Conservation (phyloP, 306 rosid genomes). For the Inga leiocalycina region DNA sequence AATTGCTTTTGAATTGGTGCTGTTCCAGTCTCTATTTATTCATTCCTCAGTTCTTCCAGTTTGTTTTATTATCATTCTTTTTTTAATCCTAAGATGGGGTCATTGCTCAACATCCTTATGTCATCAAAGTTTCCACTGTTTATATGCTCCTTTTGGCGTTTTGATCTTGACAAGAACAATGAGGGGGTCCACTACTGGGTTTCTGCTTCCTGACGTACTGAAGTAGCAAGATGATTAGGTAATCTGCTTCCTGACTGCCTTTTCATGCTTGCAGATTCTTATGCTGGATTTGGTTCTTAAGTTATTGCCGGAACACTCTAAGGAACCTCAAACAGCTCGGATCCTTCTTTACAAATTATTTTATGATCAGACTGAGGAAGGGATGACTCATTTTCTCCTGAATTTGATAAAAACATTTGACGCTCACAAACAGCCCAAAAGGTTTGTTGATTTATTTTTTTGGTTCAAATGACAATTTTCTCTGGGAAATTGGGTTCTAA, state of each 20-base stretch:
- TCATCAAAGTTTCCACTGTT: not conserved
- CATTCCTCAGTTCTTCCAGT: conserved; percentile 13
- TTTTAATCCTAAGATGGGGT: conserved; percentile 4
- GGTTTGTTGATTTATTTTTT: conserved; percentile 51
- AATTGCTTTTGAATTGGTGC: conserved; percentile 17
- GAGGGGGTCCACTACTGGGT: not conserved
- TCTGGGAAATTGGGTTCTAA: not conserved
- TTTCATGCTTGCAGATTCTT: conserved; percentile 66
- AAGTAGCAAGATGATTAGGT: conserved; percentile 4
- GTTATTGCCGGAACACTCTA: conserved; percentile 74
- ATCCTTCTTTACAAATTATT: conserved; percentile 90
- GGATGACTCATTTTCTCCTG: conserved; percentile 86
- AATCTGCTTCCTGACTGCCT: conserved; percentile 38
- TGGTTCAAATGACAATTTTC: conserved; percentile 16
- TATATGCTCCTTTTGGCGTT: not conserved
- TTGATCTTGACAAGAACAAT: not conserved
- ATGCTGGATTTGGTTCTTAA: conserved; percentile 87
- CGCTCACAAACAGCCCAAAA: conserved; percentile 81
- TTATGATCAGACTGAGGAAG: conserved; percentile 97
- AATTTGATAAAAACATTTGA: conserved; percentile 78
- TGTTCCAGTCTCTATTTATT: conserved; percentile 18
- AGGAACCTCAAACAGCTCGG: conserved; percentile 88
- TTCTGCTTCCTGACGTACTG: not conserved
- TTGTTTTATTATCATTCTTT: conserved; percentile 23
- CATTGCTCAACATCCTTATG: not conserved